Percentiles rank a stretch among this genome's conserved stretches.
Evolutionary conservation across 148 eudicot species (phyloP).

Genomic region (Euryodendron excelsum): DNA sequence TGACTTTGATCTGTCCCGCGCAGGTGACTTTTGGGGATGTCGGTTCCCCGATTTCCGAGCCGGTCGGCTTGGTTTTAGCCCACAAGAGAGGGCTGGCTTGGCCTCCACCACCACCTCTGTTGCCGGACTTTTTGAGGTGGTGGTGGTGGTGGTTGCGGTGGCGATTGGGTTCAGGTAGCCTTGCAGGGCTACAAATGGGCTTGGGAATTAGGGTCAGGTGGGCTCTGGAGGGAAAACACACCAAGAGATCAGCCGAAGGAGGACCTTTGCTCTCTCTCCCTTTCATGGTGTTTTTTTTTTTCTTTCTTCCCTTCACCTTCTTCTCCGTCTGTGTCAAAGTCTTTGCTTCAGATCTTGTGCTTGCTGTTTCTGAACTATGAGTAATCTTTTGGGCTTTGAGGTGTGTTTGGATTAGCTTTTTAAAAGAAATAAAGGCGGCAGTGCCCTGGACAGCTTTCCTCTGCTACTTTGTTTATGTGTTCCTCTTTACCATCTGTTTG

Average conservation of each 20-base stretch:
- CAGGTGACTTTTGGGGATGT: constrained; percentile 89
- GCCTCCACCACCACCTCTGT: constrained; percentile 30
- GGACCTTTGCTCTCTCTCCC: constrained; percentile 59
- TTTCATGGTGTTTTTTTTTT: constrained; percentile 38
- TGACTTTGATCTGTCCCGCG: constrained; percentile 83
- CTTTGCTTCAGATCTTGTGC: constrained; percentile 23
- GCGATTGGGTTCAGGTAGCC: constrained; percentile 48
- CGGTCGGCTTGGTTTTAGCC: constrained; percentile 49
- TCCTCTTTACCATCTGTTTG: constrained; percentile 25
- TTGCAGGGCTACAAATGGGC: constrained; percentile 69
- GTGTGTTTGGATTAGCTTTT: constrained; percentile 27
- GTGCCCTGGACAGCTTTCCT: constrained; percentile 36
- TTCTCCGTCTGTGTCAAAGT: not conserved
- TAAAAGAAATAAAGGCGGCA: constrained; percentile 24
- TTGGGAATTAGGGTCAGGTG: constrained; percentile 78
- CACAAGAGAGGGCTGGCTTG: constrained; percentile 52
- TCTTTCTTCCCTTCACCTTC: not conserved
- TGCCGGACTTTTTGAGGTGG: constrained; percentile 36
- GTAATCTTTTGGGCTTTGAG: constrained; percentile 10
- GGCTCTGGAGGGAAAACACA: constrained; percentile 80
- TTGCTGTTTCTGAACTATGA: constrained; percentile 6
- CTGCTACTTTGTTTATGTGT: constrained; percentile 6
- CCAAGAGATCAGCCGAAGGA: constrained; percentile 71
- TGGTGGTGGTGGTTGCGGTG: constrained; percentile 27
- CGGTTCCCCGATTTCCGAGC: constrained; percentile 59